These are phyloP conservation scores for Ophiosphaerella korrae DNA, from an alignment of 2,329 filamentous ascomycete species.

Conservation along the genomic window DNA sequence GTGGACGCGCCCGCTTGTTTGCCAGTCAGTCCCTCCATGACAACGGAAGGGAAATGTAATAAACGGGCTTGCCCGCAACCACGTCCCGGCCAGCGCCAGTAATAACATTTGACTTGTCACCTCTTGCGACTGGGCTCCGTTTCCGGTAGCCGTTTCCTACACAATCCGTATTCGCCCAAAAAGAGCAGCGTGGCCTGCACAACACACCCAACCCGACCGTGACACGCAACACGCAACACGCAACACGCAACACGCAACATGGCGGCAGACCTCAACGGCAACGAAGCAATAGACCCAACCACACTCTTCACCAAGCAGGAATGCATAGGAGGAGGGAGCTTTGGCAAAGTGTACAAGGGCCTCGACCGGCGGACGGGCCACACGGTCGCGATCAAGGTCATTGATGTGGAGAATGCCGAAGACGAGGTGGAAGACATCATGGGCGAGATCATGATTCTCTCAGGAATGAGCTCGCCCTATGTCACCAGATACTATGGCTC, in stretches of 20 bases:
- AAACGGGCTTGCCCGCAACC: constrained; percentile 11
- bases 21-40: constrained; percentile 17
- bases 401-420: constrained; percentile 98
- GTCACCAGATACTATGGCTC: constrained; percentile 98
- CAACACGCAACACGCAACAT: constrained; percentile 14
- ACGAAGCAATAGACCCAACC: constrained; percentile 77
- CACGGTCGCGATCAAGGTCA: constrained; percentile 96
- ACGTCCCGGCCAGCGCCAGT: constrained; percentile 1
- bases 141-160: constrained; percentile 19
- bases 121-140: background rate
- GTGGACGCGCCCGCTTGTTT: constrained; percentile 24
- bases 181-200: too few relatives aligned
- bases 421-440: constrained; percentile 99
- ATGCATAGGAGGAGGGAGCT: constrained; percentile 87
- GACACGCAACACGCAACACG: background rate
- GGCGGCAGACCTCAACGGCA: constrained; percentile 41
- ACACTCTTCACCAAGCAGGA: constrained; percentile 82
- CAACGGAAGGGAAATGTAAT: constrained; percentile 18
- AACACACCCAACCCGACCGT: background rate
- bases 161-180: constrained; percentile 3
- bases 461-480: constrained; percentile 92
- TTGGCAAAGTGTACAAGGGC: constrained; percentile 98
- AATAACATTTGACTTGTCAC: background rate
- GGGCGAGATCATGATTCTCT: constrained; percentile 96
- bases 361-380: constrained; percentile 93